These are phyloP conservation scores for Cladosporium phlei DNA, from an alignment of 2,329 filamentous ascomycete genomes.

Conservation along the genomic window DNA sequence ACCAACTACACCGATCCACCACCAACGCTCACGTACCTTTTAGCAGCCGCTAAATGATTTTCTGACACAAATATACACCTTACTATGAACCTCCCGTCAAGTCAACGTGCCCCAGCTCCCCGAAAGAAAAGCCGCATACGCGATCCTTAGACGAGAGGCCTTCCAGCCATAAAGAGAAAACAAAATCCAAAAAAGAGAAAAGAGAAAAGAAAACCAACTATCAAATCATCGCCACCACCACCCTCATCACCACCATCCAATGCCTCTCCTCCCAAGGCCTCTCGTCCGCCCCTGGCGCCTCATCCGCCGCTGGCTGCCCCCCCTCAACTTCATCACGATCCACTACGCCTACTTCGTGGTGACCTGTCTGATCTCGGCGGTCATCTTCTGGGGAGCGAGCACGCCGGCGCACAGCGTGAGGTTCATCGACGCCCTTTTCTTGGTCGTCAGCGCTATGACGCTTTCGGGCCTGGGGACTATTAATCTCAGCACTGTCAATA, in stretches of 20 bases:
- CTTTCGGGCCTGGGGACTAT: conserved; percentile 64
- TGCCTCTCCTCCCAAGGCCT: conserved; percentile 4
- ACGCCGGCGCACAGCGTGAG: conserved; percentile 47
- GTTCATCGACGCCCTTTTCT: conserved; percentile 63
- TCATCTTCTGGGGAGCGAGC: conserved; percentile 59
- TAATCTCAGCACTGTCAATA: conserved; percentile 59
- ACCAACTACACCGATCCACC: background rate
- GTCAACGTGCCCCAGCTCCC: conserved; percentile 11
- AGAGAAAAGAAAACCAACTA: background rate
- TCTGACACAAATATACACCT: conserved; percentile 7
- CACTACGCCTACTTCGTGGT: conserved; percentile 64
- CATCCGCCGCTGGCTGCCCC: conserved; percentile 17
- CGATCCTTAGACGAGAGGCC: conserved; percentile 12
- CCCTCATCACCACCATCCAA: background rate
- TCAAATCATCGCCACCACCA: no score
- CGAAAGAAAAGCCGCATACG: conserved; percentile 14
- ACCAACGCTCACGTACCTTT: background rate
- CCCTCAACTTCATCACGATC: conserved; percentile 38
- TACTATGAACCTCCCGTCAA: conserved; percentile 10
- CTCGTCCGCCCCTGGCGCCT: conserved; percentile 11
- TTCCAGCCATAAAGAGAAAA: no score
- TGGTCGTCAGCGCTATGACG: conserved; percentile 63
- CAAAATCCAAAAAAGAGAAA: background rate
- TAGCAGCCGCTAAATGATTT: conserved; percentile 8
- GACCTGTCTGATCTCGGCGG: conserved; percentile 51